Conservation (phyloP, 257 asterid species). For the Solanum medicagineum region DNA sequence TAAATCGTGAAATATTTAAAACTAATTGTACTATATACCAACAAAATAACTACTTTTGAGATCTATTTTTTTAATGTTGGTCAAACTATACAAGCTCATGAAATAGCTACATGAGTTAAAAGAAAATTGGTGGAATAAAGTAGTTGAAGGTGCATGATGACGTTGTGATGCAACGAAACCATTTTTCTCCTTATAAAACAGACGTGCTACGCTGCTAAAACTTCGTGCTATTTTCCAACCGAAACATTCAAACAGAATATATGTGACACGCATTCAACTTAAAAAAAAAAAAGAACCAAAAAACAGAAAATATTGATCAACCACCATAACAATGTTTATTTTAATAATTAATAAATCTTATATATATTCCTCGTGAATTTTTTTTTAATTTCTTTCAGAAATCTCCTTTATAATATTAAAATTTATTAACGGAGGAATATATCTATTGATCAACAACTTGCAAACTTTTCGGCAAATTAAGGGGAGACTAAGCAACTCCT, state of each 20-base stretch:
- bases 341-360: not conserved
- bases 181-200: not conserved
- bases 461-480: conserved; percentile 14
- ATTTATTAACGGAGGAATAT: not conserved
- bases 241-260: not conserved
- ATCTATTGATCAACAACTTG: conserved; percentile 23
- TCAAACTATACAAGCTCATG: conserved; percentile 27
- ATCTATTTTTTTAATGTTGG: not conserved
- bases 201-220: not conserved
- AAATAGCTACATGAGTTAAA: conserved; percentile 9
- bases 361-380: not conserved
- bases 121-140: conserved; percentile 17
- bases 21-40: not conserved
- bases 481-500: conserved; percentile 1
- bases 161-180: conserved; percentile 27
- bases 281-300: not conserved
- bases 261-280: not conserved
- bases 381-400: not conserved
- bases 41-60: not conserved
- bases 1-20: not conserved
- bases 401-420: not conserved
- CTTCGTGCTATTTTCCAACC: not conserved
- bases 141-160: conserved; percentile 25
- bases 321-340: not conserved
- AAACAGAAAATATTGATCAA: conserved; percentile 16